Conservation (phyloP, 768 basidiomycete species). For the Pleurotus sapidus region DNA sequence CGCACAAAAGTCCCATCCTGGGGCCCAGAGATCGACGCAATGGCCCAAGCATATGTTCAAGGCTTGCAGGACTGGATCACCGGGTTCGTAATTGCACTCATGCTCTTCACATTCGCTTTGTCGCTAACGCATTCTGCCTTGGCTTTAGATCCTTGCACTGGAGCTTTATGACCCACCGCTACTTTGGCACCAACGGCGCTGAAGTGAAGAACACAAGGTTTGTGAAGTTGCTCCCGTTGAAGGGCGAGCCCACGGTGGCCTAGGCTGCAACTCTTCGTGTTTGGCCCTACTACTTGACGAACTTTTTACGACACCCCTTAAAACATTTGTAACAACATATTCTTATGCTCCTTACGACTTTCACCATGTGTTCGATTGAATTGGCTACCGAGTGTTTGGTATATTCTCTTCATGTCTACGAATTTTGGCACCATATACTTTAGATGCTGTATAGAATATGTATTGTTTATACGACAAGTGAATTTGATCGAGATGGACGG, state of each 20-base stretch:
- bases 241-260: no score
- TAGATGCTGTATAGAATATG: no score
- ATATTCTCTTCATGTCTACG: neutral
- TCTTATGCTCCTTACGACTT: neutral
- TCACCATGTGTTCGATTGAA: neutral
- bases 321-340: no score
- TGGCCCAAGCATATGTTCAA: slow-evolving; percentile 56
- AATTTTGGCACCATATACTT: no score
- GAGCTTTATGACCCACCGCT: slow-evolving; percentile 68
- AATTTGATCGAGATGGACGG: no score
- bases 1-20: slow-evolving; percentile 54
- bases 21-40: slow-evolving; percentile 55
- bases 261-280: neutral
- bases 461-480: no score
- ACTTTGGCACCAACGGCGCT: slow-evolving; percentile 58
- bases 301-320: no score
- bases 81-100: slow-evolving; percentile 36
- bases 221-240: slow-evolving; percentile 46
- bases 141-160: slow-evolving; percentile 53
- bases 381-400: neutral
- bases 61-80: slow-evolving; percentile 74
- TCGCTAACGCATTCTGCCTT: neutral
- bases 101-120: slow-evolving; percentile 2
- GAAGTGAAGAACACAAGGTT: slow-evolving; percentile 52
- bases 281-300: neutral